Conservation (phyloP, 805 yeast species). For the Tetrapisispora phaffii region DNA sequence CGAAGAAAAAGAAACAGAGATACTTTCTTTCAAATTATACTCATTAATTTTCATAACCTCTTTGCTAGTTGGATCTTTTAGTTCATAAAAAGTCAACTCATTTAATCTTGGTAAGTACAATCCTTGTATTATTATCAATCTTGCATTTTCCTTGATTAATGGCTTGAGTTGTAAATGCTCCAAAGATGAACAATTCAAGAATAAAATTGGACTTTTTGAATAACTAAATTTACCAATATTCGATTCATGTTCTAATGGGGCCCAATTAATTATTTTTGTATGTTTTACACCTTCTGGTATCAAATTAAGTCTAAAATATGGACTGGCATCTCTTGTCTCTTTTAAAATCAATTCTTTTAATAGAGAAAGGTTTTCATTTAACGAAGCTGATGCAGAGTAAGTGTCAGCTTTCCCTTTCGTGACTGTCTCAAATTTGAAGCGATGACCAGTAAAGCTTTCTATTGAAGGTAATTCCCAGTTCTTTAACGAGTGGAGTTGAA, state of each 20-base stretch:
- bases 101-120: slow-evolving; percentile 16
- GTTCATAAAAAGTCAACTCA: slow-evolving; percentile 3
- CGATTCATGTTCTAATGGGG: slow-evolving; percentile 8
- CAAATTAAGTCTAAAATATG: slow-evolving; percentile 16
- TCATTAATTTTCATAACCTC: no score
- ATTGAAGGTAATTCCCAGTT: slow-evolving; percentile 19
- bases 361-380: slow-evolving; percentile 11
- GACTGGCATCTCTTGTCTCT: slow-evolving; percentile 19
- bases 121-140: slow-evolving; percentile 14
- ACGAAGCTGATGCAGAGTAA: slow-evolving; percentile 3
- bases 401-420: slow-evolving; percentile 10
- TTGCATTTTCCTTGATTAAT: slow-evolving; percentile 6
- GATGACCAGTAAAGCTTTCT: slow-evolving; percentile 17
- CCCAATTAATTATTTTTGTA: slow-evolving; percentile 19
- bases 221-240: neutral
- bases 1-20: slow-evolving; percentile 17
- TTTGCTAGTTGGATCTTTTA: neutral
- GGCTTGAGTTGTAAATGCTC: slow-evolving; percentile 13
- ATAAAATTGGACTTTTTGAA: slow-evolving; percentile 13
- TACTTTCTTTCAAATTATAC: slow-evolving; percentile 6
- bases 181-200: slow-evolving; percentile 14
- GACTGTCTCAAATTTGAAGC: slow-evolving; percentile 16
- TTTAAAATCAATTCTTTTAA: slow-evolving; percentile 13
- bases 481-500: slow-evolving; percentile 19
- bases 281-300: slow-evolving; percentile 17